These are phyloP conservation scores for Mortierella claussenii DNA, from an alignment of 192 early-diverging fungal species.

Conservation along the genomic window DNA sequence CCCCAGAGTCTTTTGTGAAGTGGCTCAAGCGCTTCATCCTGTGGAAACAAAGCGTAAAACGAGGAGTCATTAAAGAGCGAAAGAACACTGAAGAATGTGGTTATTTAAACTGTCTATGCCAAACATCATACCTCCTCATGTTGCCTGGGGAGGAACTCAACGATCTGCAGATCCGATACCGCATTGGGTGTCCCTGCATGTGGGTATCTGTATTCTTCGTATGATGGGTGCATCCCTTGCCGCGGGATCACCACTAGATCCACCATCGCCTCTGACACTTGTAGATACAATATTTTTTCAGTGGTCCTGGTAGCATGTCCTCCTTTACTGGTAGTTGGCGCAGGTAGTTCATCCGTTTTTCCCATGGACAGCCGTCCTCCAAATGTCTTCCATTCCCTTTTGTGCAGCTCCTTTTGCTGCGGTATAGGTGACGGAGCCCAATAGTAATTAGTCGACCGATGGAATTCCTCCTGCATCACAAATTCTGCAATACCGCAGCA, in stretches of 20 bases:
- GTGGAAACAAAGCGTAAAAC: no score
- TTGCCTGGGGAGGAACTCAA: slow-evolving; percentile 59
- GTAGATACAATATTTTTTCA: slow-evolving; percentile 68
- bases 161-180: slow-evolving; percentile 59
- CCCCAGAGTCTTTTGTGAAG: slow-evolving; percentile 61
- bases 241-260: slow-evolving; percentile 60
- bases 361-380: no score
- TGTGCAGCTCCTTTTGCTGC: background rate
- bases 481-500: slow-evolving; percentile 72
- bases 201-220: slow-evolving; percentile 69
- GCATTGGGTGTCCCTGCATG: slow-evolving; percentile 70
- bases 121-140: slow-evolving; percentile 34
- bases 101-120: no score
- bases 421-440: slow-evolving; percentile 57
- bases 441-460: slow-evolving; percentile 70
- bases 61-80: no score
- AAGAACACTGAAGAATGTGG: background rate
- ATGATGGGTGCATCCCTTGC: slow-evolving; percentile 54
- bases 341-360: background rate
- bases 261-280: slow-evolving; percentile 67
- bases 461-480: slow-evolving; percentile 83
- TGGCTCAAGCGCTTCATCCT: slow-evolving; percentile 46
- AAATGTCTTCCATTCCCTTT: background rate
- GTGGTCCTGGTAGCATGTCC: background rate
- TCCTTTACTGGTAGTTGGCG: background rate